Evolutionary conservation across 257 asterid genomes (phyloP).

Genomic region (Fraxinus cuspidata): DNA sequence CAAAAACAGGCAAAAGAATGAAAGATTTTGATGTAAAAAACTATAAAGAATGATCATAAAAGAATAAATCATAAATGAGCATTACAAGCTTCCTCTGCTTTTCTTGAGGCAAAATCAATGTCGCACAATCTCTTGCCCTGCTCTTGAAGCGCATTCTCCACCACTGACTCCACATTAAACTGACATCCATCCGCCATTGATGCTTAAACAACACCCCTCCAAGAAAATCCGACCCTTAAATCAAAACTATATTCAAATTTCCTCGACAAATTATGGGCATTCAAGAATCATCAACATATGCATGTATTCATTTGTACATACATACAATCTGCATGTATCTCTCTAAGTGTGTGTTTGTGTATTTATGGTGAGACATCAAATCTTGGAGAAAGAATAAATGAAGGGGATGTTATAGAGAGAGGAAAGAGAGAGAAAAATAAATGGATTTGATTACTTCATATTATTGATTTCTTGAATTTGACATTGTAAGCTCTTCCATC

Average conservation of each 20-base stretch:
- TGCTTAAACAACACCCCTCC: slow-evolving; percentile 29
- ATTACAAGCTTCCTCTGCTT: slow-evolving; percentile 77
- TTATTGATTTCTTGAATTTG: slow-evolving; percentile 16
- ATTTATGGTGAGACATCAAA: slow-evolving; percentile 17
- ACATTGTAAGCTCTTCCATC: slow-evolving; percentile 21
- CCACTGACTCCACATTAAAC: slow-evolving; percentile 56
- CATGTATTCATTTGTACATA: slow-evolving; percentile 29
- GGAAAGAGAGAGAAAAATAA: slow-evolving; percentile 23
- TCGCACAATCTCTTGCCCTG: slow-evolving; percentile 55
- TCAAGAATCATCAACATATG: slow-evolving; percentile 31
- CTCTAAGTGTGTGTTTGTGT: slow-evolving; percentile 8
- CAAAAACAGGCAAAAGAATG: not conserved
- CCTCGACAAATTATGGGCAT: slow-evolving; percentile 17
- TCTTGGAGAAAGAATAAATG: slow-evolving; percentile 32
- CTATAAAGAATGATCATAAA: not conserved
- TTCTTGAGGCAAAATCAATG: slow-evolving; percentile 75
- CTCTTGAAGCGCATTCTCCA: slow-evolving; percentile 73
- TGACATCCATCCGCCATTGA: slow-evolving; percentile 64
- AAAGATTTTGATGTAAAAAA: not conserved
- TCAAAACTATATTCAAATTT: slow-evolving; percentile 15
- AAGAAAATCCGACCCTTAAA: slow-evolving; percentile 29
- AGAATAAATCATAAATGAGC: not conserved
- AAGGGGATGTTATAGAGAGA: slow-evolving; percentile 41
- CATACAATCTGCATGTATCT: slow-evolving; percentile 1
- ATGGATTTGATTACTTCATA: slow-evolving; percentile 25